A percentile compares a stretch with the other conserved stretches of the same genome.
Conservation (phyloP, 768 basidiomycete species). For the Naganishia kalamii region DNA sequence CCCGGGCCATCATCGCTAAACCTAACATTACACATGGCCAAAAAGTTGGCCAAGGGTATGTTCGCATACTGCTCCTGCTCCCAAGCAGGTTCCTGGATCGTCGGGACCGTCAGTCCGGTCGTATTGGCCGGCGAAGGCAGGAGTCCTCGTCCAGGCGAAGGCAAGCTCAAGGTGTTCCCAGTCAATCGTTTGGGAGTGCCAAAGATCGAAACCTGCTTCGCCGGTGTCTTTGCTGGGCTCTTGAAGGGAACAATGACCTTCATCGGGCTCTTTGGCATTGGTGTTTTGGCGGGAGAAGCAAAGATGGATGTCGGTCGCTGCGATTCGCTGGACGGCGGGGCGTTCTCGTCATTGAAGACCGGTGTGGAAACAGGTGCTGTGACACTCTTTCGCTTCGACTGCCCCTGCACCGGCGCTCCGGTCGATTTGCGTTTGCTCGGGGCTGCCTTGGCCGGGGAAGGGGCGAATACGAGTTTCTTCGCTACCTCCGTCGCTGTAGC, state of each 20-base stretch:
- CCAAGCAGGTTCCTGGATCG: constrained; percentile 16
- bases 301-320: not conserved
- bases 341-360: constrained; percentile 12
- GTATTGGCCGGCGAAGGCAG: constrained; percentile 8
- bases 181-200: constrained; percentile 10
- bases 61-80: constrained; percentile 23
- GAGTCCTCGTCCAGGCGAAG: constrained; percentile 18
- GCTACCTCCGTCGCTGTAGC: constrained; percentile 42
- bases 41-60: constrained; percentile 41
- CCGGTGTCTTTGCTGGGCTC: constrained; percentile 6
- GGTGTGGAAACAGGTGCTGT: not conserved
- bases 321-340: not conserved
- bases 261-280: constrained; percentile 4
- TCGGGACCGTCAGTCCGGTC: not conserved
- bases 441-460: constrained; percentile 4
- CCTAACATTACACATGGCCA: constrained; percentile 46
- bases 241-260: constrained; percentile 4
- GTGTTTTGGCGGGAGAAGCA: constrained; percentile 1
- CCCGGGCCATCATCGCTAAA: constrained; percentile 42
- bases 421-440: constrained; percentile 19
- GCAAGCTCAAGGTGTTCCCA: constrained; percentile 7
- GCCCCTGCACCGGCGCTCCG: not conserved
- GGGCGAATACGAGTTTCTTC: constrained; percentile 36
- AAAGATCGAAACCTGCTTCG: constrained; percentile 8
- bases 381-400: constrained; percentile 12